A percentile compares a stretch with the other conserved stretches of the same genome.
phyloP scores from a whole-genome alignment of 306 rosid species.

The apple (Malus domestica) region DNA sequence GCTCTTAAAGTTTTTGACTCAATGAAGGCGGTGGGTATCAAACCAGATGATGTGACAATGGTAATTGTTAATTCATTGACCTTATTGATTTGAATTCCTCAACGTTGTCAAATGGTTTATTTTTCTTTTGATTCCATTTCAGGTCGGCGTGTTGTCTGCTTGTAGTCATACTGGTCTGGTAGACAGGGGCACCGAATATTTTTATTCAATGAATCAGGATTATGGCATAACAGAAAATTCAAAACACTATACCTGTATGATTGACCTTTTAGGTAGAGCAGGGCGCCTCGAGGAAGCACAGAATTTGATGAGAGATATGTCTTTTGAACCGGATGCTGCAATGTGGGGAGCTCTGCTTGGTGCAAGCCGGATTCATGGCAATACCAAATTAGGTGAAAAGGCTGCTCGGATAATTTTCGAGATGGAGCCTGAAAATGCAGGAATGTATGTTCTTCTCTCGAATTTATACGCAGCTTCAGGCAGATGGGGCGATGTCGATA shows the following conservation, averaged over 20 bases:
- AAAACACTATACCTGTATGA: constrained; percentile 73
- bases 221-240: constrained; percentile 50
- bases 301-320: constrained; percentile 60
- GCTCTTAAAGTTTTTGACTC: constrained; percentile 59
- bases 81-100: neutral
- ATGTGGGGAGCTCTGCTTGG: constrained; percentile 87
- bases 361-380: constrained; percentile 74
- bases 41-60: constrained; percentile 70
- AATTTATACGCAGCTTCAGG: constrained; percentile 85
- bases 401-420: constrained; percentile 71
- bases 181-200: constrained; percentile 56
- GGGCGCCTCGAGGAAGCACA: constrained; percentile 73
- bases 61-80: constrained; percentile 20
- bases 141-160: constrained; percentile 82
- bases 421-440: constrained; percentile 80
- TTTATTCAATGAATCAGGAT: constrained; percentile 52
- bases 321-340: constrained; percentile 70
- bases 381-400: constrained; percentile 68
- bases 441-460: constrained; percentile 85
- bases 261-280: constrained; percentile 86
- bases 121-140: constrained; percentile 19
- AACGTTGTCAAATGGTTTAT: neutral
- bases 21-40: constrained; percentile 48
- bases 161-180: constrained; percentile 74
- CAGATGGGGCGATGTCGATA: constrained; percentile 71